phyloP scores from a whole-genome alignment of 1,284 basidiomycete genomes.

The Microbotryum lychnidis-dioicae region DNA sequence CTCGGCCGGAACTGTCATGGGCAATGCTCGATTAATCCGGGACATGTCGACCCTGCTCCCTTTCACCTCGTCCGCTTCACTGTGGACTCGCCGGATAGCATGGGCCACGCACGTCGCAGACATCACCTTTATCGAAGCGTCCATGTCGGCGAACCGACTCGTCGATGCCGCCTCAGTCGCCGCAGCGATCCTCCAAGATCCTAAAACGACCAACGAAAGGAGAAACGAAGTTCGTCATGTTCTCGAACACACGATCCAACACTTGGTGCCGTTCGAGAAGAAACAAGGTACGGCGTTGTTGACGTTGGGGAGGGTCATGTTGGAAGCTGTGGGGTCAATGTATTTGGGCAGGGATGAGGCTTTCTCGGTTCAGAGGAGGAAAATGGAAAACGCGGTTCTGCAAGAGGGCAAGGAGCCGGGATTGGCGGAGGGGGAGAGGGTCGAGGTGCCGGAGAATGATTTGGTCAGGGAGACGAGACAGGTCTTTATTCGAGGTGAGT shows the following conservation, averaged over 20 bases:
- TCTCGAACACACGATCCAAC: constrained; percentile 18
- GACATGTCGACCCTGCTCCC: constrained; percentile 26
- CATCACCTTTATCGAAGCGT: constrained; percentile 25
- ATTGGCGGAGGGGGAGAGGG: constrained; percentile 9
- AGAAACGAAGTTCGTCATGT: constrained; percentile 18
- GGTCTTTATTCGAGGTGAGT: constrained; percentile 29
- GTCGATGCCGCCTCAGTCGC: constrained; percentile 19
- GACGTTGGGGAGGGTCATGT: constrained; percentile 23
- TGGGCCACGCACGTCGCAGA: constrained; percentile 31
- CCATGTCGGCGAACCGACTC: constrained; percentile 22
- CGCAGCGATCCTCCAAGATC: constrained; percentile 14
- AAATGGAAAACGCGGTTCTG: constrained; percentile 40
- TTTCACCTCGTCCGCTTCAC: constrained; percentile 8
- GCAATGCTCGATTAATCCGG: constrained; percentile 23
- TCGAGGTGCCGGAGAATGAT: constrained; percentile 29
- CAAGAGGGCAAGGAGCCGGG: constrained; percentile 43
- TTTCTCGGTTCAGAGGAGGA: constrained; percentile 11
- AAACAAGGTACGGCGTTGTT: constrained; percentile 25
- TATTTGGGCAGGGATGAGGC: constrained; percentile 19
- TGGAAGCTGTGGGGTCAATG: constrained; percentile 22
- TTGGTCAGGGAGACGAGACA: constrained; percentile 29
- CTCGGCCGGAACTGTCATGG: constrained; percentile 24
- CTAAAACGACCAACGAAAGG: neutral
- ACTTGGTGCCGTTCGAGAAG: constrained; percentile 23
- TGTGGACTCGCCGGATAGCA: constrained; percentile 20